Conservation (phyloP, 352 stramenopile species). For the Thalassiosira hispida region DNA sequence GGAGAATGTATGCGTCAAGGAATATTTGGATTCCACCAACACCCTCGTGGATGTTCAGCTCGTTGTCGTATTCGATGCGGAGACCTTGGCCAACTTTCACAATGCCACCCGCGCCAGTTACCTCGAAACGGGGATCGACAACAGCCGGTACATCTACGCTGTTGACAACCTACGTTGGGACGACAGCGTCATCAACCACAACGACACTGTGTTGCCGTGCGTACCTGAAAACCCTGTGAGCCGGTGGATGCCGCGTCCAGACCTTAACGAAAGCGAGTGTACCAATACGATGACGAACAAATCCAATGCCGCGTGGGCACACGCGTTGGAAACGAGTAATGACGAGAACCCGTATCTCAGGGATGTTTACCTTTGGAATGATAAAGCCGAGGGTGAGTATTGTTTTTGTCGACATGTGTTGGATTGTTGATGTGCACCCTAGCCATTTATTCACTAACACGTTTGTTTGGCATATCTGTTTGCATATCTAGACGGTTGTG, state of each 20-base stretch:
- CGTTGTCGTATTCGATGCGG: slow-evolving; percentile 43
- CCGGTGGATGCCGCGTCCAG: slow-evolving; percentile 45
- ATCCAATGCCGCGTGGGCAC: slow-evolving; percentile 29
- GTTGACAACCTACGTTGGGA: slow-evolving; percentile 51
- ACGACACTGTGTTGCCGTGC: slow-evolving; percentile 39
- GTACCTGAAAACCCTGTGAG: slow-evolving; percentile 38
- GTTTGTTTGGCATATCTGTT: too few species aligned
- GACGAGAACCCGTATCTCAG: slow-evolving; percentile 57
- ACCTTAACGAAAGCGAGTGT: slow-evolving; percentile 40
- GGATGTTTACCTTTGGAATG: slow-evolving; percentile 66
- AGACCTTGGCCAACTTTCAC: slow-evolving; percentile 25
- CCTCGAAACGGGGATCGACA: not conserved
- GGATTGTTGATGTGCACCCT: too few species aligned
- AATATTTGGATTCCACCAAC: slow-evolving; percentile 24
- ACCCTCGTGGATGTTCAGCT: slow-evolving; percentile 34
- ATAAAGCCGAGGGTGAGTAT: slow-evolving; percentile 19
- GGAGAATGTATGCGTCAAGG: slow-evolving; percentile 46
- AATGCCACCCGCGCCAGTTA: slow-evolving; percentile 28
- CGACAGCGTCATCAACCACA: slow-evolving; percentile 29
- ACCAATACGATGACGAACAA: slow-evolving; percentile 42
- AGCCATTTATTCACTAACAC: too few species aligned
- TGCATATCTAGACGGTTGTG: slow-evolving; percentile 63
- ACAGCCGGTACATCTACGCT: slow-evolving; percentile 41
- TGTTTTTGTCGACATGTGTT: too few species aligned
- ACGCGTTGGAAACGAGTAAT: slow-evolving; percentile 52